These are phyloP conservation scores for Trichoderma endophyticum DNA, from an alignment of 2,329 filamentous ascomycete genomes.

Conservation along the genomic window DNA sequence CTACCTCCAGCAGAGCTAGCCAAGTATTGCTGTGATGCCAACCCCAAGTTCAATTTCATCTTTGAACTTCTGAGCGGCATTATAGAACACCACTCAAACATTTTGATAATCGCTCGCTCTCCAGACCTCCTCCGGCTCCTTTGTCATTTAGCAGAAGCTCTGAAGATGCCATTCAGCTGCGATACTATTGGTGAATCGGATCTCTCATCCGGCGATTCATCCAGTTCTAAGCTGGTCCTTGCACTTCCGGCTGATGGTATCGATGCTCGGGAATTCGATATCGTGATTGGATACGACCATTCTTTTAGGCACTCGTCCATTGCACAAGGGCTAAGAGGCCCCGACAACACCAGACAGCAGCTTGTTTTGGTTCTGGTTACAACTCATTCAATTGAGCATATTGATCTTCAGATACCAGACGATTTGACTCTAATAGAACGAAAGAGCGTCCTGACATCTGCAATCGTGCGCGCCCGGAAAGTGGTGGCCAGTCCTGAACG, in stretches of 20 bases:
- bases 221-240: conserved; percentile 41
- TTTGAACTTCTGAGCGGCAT: conserved; percentile 51
- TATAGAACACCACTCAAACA: conserved; percentile 39
- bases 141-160: conserved; percentile 44
- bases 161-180: conserved; percentile 36
- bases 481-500: conserved; percentile 42
- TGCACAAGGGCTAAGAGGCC: conserved; percentile 23
- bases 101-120: conserved; percentile 54
- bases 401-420: conserved; percentile 44
- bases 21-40: conserved; percentile 54
- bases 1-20: conserved; percentile 43
- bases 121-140: conserved; percentile 51
- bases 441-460: conserved; percentile 44
- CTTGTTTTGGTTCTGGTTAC: conserved; percentile 49
- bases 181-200: conserved; percentile 29
- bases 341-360: conserved; percentile 31
- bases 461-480: conserved; percentile 35
- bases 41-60: conserved; percentile 59
- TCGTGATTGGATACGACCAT: conserved; percentile 54
- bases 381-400: conserved; percentile 54
- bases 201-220: conserved; percentile 30
- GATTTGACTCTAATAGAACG: conserved; percentile 41
- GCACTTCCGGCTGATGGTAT: conserved; percentile 39
- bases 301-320: conserved; percentile 41
- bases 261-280: conserved; percentile 43